A percentile compares a stretch with the other conserved stretches of the same genome.
Evolutionary conservation across 345 rosid species (phyloP).

Genomic region (Dimocarpus longan): DNA sequence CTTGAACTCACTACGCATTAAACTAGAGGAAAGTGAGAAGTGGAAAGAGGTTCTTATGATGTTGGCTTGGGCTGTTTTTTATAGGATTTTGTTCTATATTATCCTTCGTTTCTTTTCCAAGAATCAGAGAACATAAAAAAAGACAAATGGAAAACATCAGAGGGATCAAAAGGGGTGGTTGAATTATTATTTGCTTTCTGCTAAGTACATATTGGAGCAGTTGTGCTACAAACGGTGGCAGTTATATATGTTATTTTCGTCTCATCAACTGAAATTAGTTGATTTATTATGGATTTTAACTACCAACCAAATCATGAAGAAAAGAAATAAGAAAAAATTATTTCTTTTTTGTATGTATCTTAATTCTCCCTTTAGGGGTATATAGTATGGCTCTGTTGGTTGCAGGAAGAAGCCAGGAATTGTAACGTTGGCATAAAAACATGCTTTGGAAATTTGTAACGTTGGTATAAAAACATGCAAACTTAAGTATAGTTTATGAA

Average conservation of each 20-base stretch:
- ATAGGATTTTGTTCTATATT: conserved; percentile 57
- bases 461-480: not conserved
- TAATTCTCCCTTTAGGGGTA: not conserved
- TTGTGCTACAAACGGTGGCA: not conserved
- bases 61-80: conserved; percentile 65
- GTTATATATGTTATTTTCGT: not conserved
- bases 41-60: conserved; percentile 51
- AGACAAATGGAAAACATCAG: not conserved
- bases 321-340: not conserved
- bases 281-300: not conserved
- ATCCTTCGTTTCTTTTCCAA: conserved; percentile 62
- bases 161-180: not conserved
- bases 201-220: too few relatives aligned
- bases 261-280: not conserved
- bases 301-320: not conserved
- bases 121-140: conserved; percentile 53
- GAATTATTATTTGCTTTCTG: not conserved
- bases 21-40: conserved; percentile 32
- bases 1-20: conserved; percentile 38
- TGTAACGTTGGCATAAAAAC: too few relatives aligned
- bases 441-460: not conserved
- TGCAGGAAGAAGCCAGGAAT: not conserved
- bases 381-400: not conserved
- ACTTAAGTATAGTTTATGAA: too few relatives aligned
- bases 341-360: not conserved